Conservation (phyloP, 306 rosid species). For the Inga oerstediana region DNA sequence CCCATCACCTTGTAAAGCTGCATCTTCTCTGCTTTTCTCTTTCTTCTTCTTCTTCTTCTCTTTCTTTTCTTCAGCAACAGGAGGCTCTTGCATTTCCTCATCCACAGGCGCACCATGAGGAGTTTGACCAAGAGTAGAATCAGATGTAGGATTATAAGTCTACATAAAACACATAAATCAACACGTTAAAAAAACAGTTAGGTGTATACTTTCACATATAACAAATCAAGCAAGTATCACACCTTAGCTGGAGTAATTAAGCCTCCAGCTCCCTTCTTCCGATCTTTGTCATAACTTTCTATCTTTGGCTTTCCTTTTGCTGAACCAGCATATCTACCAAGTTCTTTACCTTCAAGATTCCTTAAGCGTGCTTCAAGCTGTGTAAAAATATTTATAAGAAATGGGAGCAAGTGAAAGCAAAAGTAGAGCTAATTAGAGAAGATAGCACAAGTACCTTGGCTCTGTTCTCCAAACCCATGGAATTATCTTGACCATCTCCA, state of each 20-base stretch:
- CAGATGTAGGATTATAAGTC: conserved; percentile 89
- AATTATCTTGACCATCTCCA: conserved; percentile 65
- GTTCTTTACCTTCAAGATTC: conserved; percentile 83
- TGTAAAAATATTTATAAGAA: neutral
- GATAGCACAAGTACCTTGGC: conserved; percentile 56
- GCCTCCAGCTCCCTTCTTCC: conserved; percentile 80
- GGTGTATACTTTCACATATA: neutral
- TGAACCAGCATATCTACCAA: conserved; percentile 82
- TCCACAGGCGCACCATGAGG: conserved; percentile 35
- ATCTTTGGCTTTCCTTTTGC: conserved; percentile 92
- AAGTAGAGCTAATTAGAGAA: neutral
- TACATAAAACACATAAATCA: conserved; percentile 39
- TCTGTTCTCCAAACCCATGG: conserved; percentile 72
- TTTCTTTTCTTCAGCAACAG: conserved; percentile 49
- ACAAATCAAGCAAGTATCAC: conserved; percentile 19
- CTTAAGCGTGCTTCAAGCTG: conserved; percentile 88
- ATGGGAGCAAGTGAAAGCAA: neutral
- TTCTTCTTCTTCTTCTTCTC: conserved; percentile 55
- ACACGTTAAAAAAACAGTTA: neutral
- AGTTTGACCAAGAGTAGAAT: conserved; percentile 56
- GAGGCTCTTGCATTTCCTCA: conserved; percentile 46
- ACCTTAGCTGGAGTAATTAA: conserved; percentile 89
- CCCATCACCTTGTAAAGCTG: conserved; percentile 24
- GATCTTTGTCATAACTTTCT: conserved; percentile 86
- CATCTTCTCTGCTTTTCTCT: conserved; percentile 37